A percentile compares a stretch with the other conserved stretches of the same genome.
Evolutionary conservation across 1,284 basidiomycete genomes (phyloP).

Genomic region (Microbotryomycetes sp.): DNA sequence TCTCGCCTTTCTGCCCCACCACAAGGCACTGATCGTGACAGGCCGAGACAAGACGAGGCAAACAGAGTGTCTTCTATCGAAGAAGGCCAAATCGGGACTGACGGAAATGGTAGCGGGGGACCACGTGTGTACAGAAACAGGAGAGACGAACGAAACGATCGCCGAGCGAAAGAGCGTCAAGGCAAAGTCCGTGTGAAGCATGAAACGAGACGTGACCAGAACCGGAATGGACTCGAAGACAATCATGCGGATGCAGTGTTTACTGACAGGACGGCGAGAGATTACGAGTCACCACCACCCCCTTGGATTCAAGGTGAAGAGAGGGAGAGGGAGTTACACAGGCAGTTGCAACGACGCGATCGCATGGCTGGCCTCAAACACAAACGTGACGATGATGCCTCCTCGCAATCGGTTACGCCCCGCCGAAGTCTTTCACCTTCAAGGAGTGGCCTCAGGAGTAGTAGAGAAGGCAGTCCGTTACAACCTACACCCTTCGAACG

Average conservation of each 20-base stretch:
- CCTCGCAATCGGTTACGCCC: too few relatives aligned
- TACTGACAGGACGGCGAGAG: background rate
- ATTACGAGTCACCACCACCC: background rate
- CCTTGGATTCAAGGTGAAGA: background rate
- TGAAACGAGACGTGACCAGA: too few relatives aligned
- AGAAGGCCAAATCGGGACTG: too few relatives aligned
- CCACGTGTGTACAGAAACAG: too few relatives aligned
- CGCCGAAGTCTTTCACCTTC: too few relatives aligned
- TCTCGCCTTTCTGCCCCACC: too few relatives aligned
- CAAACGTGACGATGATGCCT: too few relatives aligned
- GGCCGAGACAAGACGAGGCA: too few relatives aligned
- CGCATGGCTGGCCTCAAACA: background rate
- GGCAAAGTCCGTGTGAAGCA: too few relatives aligned
- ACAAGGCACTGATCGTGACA: too few relatives aligned
- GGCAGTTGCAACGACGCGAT: background rate
- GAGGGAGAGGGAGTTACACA: background rate
- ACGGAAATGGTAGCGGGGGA: too few relatives aligned
- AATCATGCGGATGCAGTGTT: background rate
- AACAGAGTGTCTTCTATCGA: too few relatives aligned
- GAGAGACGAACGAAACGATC: background rate
- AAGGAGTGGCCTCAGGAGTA: background rate
- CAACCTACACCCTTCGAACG: background rate
- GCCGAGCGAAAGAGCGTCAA: background rate
- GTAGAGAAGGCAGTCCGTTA: background rate
- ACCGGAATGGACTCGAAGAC: background rate